Conservation (phyloP, 306 rosid genomes). For the Sindora glabra region DNA sequence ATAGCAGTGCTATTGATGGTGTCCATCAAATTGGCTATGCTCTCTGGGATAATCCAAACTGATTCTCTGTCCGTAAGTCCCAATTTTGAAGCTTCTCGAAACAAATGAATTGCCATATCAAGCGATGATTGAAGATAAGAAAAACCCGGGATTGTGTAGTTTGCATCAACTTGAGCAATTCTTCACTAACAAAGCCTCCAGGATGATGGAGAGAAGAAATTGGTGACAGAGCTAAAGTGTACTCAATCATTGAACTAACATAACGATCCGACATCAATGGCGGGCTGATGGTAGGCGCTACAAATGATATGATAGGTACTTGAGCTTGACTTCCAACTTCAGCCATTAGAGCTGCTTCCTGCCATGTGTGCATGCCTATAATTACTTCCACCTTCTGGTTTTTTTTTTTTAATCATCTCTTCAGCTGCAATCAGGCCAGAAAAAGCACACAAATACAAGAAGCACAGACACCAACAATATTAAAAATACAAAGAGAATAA, state of each 20-base stretch:
- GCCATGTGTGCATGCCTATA: constrained; percentile 55
- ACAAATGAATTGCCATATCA: constrained; percentile 42
- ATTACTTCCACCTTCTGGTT: constrained; percentile 28
- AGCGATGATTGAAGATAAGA: constrained; percentile 45
- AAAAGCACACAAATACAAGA: neutral
- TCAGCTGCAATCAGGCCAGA: constrained; percentile 37
- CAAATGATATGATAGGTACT: constrained; percentile 54
- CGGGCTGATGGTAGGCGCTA: constrained; percentile 38
- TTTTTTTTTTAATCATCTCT: constrained; percentile 34
- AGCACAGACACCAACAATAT: too few relatives aligned
- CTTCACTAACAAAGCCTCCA: constrained; percentile 17
- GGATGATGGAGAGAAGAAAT: constrained; percentile 30
- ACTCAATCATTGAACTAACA: constrained; percentile 40
- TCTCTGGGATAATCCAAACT: constrained; percentile 60
- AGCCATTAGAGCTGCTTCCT: constrained; percentile 47
- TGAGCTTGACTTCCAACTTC: constrained; percentile 31
- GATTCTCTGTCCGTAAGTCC: constrained; percentile 55
- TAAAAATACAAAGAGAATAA: too few relatives aligned
- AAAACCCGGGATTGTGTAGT: constrained; percentile 49
- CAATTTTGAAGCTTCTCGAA: constrained; percentile 41
- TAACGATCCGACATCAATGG: constrained; percentile 17
- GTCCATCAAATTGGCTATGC: constrained; percentile 41
- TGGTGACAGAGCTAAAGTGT: constrained; percentile 52
- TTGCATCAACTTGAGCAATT: constrained; percentile 30
- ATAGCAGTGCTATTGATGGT: constrained; percentile 26